Evolutionary conservation across 2,329 filamentous ascomycete genomes (phyloP).

Genomic region (Dendrostoma leiphaemia): DNA sequence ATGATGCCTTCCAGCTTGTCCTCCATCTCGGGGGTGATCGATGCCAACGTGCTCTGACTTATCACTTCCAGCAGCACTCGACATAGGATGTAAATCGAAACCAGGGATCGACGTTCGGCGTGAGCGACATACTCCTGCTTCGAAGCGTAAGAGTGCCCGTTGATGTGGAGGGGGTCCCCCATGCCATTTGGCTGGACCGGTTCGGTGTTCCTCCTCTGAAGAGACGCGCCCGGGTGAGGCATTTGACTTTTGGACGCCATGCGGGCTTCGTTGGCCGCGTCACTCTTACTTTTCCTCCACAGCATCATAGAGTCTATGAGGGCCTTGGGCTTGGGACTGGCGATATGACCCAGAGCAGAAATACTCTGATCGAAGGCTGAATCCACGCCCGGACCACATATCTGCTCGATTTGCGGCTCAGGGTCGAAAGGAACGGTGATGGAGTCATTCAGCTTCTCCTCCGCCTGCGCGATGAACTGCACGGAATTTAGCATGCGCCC

Average conservation of each 20-base stretch:
- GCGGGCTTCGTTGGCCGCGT: constrained; percentile 72
- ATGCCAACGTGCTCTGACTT: constrained; percentile 78
- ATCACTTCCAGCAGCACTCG: constrained; percentile 93
- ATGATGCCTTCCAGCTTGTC: constrained; percentile 94
- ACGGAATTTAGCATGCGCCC: constrained; percentile 29
- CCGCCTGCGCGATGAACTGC: constrained; percentile 91
- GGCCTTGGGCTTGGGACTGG: constrained; percentile 88
- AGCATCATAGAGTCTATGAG: constrained; percentile 97
- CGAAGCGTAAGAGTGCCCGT: constrained; percentile 40
- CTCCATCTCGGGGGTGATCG: constrained; percentile 87
- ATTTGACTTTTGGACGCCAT: constrained; percentile 14
- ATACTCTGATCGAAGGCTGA: constrained; percentile 92
- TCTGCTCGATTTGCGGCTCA: constrained; percentile 80
- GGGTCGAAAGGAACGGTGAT: constrained; percentile 76
- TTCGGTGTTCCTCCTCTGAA: constrained; percentile 74
- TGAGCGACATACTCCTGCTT: constrained; percentile 73
- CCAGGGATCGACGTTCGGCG: constrained; percentile 84
- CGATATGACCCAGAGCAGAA: constrained; percentile 88
- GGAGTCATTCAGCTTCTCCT: constrained; percentile 90
- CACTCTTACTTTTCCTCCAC: constrained; percentile 95
- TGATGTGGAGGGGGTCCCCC: constrained; percentile 30
- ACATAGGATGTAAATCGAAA: constrained; percentile 95
- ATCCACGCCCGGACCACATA: constrained; percentile 89
- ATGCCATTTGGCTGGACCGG: constrained; percentile 49
- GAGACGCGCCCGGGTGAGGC: constrained; percentile 37